These are phyloP conservation scores for Vitis hybrid DNA, from an alignment of 177 flowering plant genomes.

Conservation along the genomic window DNA sequence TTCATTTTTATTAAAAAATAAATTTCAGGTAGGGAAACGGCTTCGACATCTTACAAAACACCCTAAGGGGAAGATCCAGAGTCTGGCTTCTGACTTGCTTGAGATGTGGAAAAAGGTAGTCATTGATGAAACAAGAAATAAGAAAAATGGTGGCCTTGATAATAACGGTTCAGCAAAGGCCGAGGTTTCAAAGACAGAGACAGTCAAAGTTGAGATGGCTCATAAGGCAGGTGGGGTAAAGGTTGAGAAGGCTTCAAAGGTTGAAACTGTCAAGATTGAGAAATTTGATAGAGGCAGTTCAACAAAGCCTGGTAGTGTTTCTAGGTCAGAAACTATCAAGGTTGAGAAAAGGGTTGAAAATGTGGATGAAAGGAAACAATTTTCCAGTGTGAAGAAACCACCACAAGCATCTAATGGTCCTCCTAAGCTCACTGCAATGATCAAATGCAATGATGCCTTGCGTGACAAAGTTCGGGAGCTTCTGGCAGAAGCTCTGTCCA, in stretches of 20 bases:
- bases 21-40: conserved; percentile 74
- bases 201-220: conserved; percentile 12
- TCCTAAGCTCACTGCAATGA: conserved; percentile 49
- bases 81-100: conserved; percentile 64
- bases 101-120: conserved; percentile 81
- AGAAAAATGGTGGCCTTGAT: conserved; percentile 3
- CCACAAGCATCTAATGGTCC: conserved; percentile 28
- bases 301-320: conserved; percentile 18
- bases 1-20: too few species aligned
- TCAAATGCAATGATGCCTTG: conserved; percentile 47
- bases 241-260: conserved; percentile 12
- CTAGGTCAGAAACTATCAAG: conserved; percentile 25
- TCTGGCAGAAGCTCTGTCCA: conserved; percentile 52
- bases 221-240: conserved; percentile 9
- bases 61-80: conserved; percentile 63
- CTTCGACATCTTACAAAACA: conserved; percentile 83
- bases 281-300: conserved; percentile 19
- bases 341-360: conserved; percentile 25
- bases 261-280: conserved; percentile 10
- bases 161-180: neutral
- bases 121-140: conserved; percentile 25
- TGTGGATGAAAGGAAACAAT: conserved; percentile 22
- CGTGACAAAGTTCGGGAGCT: conserved; percentile 63
- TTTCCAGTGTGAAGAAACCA: conserved; percentile 20
- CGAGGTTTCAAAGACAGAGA: neutral